A percentile compares a stretch with the other conserved stretches of the same genome.
Evolutionary conservation across 768 basidiomycete species (phyloP).

Genomic region (Boletus vinaceobasis): DNA sequence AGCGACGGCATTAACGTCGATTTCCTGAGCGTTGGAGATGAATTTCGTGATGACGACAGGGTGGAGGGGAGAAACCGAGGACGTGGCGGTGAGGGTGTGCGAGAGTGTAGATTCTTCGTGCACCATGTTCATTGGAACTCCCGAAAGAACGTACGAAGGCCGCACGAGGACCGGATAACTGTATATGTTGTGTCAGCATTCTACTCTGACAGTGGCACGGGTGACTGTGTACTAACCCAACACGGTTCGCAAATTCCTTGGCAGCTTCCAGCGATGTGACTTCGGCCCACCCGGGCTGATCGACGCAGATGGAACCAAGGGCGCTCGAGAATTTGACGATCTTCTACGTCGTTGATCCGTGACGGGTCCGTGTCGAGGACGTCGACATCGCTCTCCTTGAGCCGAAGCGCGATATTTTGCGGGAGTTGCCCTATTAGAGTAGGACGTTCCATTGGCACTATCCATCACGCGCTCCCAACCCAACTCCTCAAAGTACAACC

Average conservation of each 20-base stretch:
- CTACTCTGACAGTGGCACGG: neutral
- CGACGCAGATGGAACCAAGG: slow-evolving; percentile 90
- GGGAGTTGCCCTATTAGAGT: slow-evolving; percentile 79
- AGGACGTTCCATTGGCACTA: slow-evolving; percentile 30
- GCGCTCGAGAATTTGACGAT: slow-evolving; percentile 98
- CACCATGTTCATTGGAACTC: slow-evolving; percentile 99
- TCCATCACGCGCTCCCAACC: slow-evolving; percentile 99
- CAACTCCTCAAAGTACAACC: slow-evolving; percentile 97
- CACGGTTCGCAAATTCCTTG: slow-evolving; percentile 84
- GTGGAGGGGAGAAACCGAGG: slow-evolving; percentile 92
- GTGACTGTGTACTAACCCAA: slow-evolving; percentile 43
- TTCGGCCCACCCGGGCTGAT: slow-evolving; percentile 96
- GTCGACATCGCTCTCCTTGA: slow-evolving; percentile 86
- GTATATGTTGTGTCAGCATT: neutral
- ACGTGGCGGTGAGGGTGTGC: slow-evolving; percentile 94
- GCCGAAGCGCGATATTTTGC: slow-evolving; percentile 95
- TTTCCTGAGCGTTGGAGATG: slow-evolving; percentile 96
- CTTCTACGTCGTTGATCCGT: slow-evolving; percentile 95
- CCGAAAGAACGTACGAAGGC: slow-evolving; percentile 97
- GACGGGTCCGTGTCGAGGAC: slow-evolving; percentile 95
- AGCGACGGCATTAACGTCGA: slow-evolving; percentile 96
- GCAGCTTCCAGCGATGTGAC: slow-evolving; percentile 86
- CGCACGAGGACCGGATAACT: slow-evolving; percentile 98
- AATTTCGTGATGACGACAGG: slow-evolving; percentile 99
- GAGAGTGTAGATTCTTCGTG: slow-evolving; percentile 87